Evolutionary conservation across 164 flowering plant genomes (phyloP).

Genomic region (Berberis thunbergii): DNA sequence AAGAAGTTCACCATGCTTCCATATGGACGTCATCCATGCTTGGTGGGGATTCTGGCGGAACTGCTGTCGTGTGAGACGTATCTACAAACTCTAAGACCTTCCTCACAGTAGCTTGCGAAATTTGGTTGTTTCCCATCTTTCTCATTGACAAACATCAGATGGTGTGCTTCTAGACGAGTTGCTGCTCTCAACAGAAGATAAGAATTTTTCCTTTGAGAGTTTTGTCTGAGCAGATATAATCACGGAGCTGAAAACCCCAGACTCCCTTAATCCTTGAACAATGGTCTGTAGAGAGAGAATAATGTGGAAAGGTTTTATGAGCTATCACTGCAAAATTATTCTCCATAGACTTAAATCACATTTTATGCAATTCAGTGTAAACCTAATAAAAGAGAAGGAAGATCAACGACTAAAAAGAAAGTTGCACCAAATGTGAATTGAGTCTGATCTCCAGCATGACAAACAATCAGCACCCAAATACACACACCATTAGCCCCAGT

Average conservation of each 20-base stretch:
- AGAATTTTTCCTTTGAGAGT: constrained; percentile 41
- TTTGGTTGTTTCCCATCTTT: constrained; percentile 7
- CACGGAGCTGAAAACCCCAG: constrained; percentile 60
- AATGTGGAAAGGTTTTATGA: neutral
- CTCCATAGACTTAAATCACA: no score
- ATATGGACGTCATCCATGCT: constrained; percentile 2
- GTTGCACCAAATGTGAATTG: no score
- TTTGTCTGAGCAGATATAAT: constrained; percentile 37
- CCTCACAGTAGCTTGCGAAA: constrained; percentile 13
- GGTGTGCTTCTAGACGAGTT: constrained; percentile 8
- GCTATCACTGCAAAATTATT: no score
- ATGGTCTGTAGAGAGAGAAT: constrained; percentile 37
- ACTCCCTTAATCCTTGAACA: constrained; percentile 61
- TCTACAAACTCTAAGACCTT: constrained; percentile 6
- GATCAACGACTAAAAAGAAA: no score
- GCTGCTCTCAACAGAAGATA: constrained; percentile 38
- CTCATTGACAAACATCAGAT: neutral
- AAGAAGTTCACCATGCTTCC: constrained; percentile 3
- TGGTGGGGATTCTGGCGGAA: constrained; percentile 13
- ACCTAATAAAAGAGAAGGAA: no score
- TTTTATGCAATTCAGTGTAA: no score
- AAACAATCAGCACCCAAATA: no score
- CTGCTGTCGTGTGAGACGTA: constrained; percentile 5
- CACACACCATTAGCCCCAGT: no score
- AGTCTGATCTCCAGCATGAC: no score